Evolutionary conservation across 208 protist genomes (phyloP).

Genomic region (Herpetomonas tarakana): DNA sequence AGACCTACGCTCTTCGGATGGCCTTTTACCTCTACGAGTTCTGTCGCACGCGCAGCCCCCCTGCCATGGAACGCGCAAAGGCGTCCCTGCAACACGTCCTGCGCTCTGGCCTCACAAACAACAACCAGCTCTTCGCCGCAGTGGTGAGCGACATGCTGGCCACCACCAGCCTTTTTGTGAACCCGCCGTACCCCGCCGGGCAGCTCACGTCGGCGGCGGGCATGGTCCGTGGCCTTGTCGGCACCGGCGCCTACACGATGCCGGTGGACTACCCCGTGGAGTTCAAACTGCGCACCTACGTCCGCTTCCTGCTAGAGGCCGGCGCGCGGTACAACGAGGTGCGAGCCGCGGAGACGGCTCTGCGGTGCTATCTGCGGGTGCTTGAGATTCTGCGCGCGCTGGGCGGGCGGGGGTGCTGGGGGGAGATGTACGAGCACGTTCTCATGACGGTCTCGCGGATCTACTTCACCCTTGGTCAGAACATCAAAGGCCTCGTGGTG

Average conservation of each 20-base stretch:
- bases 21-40: constrained; percentile 67
- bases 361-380: constrained; percentile 72
- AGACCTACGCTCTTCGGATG: constrained; percentile 47
- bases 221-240: neutral
- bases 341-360: constrained; percentile 35
- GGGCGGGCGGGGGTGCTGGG: constrained; percentile 50
- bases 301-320: constrained; percentile 35
- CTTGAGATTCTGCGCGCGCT: constrained; percentile 46
- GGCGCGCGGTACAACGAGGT: constrained; percentile 49
- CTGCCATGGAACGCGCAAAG: constrained; percentile 39
- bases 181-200: constrained; percentile 61
- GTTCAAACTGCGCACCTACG: constrained; percentile 52
- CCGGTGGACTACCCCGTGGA: constrained; percentile 41
- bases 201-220: constrained; percentile 23
- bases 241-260: constrained; percentile 12
- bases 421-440: constrained; percentile 52
- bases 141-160: constrained; percentile 67
- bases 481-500: constrained; percentile 51
- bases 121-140: constrained; percentile 36
- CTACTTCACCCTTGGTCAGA: constrained; percentile 57
- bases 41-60: constrained; percentile 54
- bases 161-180: constrained; percentile 44
- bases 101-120: constrained; percentile 28
- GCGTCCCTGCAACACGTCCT: constrained; percentile 46
- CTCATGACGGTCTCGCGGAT: constrained; percentile 41